Percentiles rank a stretch among this genome's conserved stretches.
phyloP scores from a whole-genome alignment of 306 rosid species.

The Pachyrhizus erosus region DNA sequence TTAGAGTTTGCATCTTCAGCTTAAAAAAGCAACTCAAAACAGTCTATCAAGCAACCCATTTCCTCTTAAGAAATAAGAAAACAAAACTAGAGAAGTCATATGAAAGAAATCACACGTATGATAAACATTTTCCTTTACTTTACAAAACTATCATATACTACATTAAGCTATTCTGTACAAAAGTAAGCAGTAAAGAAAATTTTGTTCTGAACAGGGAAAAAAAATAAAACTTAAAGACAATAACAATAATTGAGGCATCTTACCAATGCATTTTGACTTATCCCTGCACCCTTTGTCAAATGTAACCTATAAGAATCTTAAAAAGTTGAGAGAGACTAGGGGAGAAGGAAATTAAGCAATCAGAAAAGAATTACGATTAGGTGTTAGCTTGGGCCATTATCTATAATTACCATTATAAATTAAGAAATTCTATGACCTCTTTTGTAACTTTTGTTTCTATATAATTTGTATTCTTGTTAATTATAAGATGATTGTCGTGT shows the following conservation, averaged over 20 bases:
- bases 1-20: not conserved
- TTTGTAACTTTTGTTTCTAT: not conserved
- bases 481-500: not conserved
- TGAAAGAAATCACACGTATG: not conserved
- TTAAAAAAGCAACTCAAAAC: not conserved
- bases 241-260: slow-evolving; percentile 23
- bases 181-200: not conserved
- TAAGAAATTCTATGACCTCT: not conserved
- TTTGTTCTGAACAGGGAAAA: slow-evolving; percentile 4
- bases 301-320: not conserved
- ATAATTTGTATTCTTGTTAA: not conserved
- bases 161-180: not conserved
- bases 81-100: not conserved
- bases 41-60: not conserved
- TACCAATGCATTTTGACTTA: slow-evolving; percentile 19
- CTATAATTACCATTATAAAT: not conserved
- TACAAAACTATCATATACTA: not conserved
- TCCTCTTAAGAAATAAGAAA: not conserved
- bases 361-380: not conserved
- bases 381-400: slow-evolving; percentile 30
- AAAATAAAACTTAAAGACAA: not conserved
- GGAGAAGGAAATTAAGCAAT: not conserved
- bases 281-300: slow-evolving; percentile 14
- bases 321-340: not conserved
- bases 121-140: slow-evolving; percentile 9